Conservation (phyloP, 2,329 filamentous ascomycete genomes). For the Trichophyton rubrum region DNA sequence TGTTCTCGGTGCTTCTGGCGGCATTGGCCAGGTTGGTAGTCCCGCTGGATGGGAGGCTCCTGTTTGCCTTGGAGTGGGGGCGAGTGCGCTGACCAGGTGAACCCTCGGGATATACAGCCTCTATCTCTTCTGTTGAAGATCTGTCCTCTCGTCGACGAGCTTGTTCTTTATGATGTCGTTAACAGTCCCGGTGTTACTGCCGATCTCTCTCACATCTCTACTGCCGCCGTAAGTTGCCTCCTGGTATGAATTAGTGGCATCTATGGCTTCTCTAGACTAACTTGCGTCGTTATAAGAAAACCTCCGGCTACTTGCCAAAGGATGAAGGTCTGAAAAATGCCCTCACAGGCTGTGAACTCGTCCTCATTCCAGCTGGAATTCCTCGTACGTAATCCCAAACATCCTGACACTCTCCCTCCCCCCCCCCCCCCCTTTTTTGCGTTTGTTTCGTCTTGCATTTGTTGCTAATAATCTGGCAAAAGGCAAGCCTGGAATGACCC, state of each 20-base stretch:
- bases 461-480: conserved; percentile 2
- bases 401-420: not conserved
- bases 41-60: not conserved
- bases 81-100: not conserved
- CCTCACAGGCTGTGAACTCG: conserved; percentile 85
- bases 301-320: conserved; percentile 78
- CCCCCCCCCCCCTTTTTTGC: not conserved
- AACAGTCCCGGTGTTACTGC: conserved; percentile 94
- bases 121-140: conserved; percentile 93
- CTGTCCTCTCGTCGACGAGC: conserved; percentile 75
- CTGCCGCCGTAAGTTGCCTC: conserved; percentile 55
- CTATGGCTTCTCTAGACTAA: not conserved
- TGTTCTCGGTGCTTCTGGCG: conserved; percentile 92
- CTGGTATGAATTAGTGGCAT: not conserved
- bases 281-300: conserved; percentile 46
- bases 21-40: conserved; percentile 80
- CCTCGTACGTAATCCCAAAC: conserved; percentile 56
- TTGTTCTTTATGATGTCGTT: conserved; percentile 97
- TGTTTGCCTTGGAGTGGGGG: not conserved
- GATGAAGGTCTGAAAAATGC: conserved; percentile 73
- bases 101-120: conserved; percentile 45
- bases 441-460: not conserved
- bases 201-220: conserved; percentile 95
- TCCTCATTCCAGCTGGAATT: conserved; percentile 96
- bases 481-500: conserved; percentile 99